A percentile compares a stretch with the other conserved stretches of the same genome.
Conservation (phyloP, 2,329 filamentous ascomycete genomes). For the Ascosphaera apis region DNA sequence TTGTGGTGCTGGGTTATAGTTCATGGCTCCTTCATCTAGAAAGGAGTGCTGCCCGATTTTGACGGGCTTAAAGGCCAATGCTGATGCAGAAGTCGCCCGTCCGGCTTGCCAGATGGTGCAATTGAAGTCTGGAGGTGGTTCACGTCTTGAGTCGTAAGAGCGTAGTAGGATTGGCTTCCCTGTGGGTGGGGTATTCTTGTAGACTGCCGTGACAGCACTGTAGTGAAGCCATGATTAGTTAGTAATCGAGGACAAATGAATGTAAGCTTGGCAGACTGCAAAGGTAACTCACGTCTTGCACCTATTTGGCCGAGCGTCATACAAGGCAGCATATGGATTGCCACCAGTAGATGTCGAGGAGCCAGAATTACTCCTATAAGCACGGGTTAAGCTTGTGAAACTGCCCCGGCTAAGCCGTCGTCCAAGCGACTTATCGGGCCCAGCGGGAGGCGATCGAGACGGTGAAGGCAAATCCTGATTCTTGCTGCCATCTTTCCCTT, state of each 20-base stretch:
- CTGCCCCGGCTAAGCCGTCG: conserved; percentile 19
- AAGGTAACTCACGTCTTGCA: conserved; percentile 56
- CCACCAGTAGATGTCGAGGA: conserved; percentile 22
- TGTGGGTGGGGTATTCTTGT: conserved; percentile 54
- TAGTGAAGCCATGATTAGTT: not conserved
- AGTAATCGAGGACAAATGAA: not conserved
- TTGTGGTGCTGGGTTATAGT: conserved; percentile 72
- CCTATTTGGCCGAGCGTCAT: conserved; percentile 63
- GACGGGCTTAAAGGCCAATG: conserved; percentile 86
- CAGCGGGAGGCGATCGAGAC: not conserved
- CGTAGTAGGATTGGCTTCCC: conserved; percentile 52
- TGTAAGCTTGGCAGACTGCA: not conserved
- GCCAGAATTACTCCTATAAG: too few relatives aligned
- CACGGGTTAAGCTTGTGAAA: too few relatives aligned
- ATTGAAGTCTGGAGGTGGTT: conserved; percentile 73
- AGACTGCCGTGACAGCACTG: conserved; percentile 75
- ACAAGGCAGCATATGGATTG: conserved; percentile 67
- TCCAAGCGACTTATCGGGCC: conserved; percentile 38
- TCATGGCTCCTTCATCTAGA: conserved; percentile 75
- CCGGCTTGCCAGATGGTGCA: conserved; percentile 96
- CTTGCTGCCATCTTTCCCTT: conserved; percentile 51
- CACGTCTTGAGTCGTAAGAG: conserved; percentile 86
- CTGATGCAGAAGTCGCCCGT: conserved; percentile 76
- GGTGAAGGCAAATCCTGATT: conserved; percentile 9
- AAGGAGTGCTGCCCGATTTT: conserved; percentile 84